Evolutionary conservation across 495 filamentous ascomycete genomes (phyloP).

Genomic region (Hyaloscypha variabilis): DNA sequence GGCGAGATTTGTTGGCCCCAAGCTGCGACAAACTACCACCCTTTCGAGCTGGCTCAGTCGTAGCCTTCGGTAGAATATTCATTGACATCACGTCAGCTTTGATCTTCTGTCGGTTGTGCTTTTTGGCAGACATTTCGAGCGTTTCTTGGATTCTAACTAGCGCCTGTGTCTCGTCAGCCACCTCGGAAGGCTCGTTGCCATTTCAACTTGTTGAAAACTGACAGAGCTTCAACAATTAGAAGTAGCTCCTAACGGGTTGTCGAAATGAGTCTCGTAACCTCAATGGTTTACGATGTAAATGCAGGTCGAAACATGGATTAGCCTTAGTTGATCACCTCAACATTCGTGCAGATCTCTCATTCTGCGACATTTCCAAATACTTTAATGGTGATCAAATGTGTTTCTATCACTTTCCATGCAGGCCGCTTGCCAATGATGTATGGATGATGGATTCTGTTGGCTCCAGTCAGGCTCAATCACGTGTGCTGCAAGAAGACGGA

Average conservation of each 20-base stretch:
- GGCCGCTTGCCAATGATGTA: neutral
- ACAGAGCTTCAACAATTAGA: too few species aligned
- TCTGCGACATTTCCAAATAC: neutral
- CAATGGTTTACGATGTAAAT: too few species aligned
- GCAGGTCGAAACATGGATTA: too few species aligned
- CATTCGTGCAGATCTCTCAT: too few species aligned
- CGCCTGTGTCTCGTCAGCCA: too few species aligned
- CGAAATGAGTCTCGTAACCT: too few species aligned
- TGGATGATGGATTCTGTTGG: conserved; percentile 2
- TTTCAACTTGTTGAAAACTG: too few species aligned
- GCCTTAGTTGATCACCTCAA: too few species aligned
- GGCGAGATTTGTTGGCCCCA: neutral
- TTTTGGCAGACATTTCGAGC: neutral
- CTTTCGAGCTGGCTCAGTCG: too few species aligned
- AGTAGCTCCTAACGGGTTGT: too few species aligned
- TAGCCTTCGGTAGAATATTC: neutral
- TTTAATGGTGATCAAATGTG: neutral
- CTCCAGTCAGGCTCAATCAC: conserved; percentile 4
- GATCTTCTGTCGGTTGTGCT: neutral
- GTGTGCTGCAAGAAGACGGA: conserved; percentile 6
- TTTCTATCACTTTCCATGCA: neutral
- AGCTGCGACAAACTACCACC: neutral
- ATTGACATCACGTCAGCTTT: neutral
- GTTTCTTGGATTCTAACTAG: too few species aligned
- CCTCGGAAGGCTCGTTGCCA: too few species aligned